Base-by-base conservation (phyloP, 768 basidiomycete genomes). In the Paxillus ammoniavirescens region DNA sequence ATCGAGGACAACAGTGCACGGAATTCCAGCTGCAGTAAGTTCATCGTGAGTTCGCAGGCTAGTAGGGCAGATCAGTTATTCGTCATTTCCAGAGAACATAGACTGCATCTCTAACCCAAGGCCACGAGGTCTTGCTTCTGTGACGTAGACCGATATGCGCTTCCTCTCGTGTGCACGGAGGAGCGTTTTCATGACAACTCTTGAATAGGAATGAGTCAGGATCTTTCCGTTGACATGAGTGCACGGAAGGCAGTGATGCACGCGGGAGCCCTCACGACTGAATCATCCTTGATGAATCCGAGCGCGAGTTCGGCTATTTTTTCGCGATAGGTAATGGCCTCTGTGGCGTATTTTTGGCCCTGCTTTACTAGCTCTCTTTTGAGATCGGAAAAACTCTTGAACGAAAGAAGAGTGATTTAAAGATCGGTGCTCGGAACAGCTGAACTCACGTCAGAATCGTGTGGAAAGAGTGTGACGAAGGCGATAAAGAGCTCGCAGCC, bases 111-210 rank as follows among this genome's bases (percentile, higher is more conserved):
- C 84, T 64, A 68, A 92, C 93, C 94, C 92, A 61, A 89, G 79
- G 64, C 89, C 91, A 67, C 82, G 83, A 69, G 96, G 94, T 58
- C 92, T 82, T 33, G 92, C 91, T 83, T 98, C 93, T 61, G 96
- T 98, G 54, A 99, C 96, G 70, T 93, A 98, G 37, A 99, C 96
- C 64, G 91, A 93, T 71, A 98, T 92, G 52, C 95, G 82, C 75
- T 98, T 98, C 68, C 82, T 84, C 65, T 87, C 79, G 69, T 96
- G 93, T 15, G 97, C 95, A 53, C 88, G 82, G 43, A 98, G 79
- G 49, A 99, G 80, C 35, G 95, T 89, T 72, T 93, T 86, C 76
- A 95, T 87, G 51, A 99, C 96, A 42, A 98, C 94, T 63, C 97
- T 81, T 23, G 94, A 98, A 75, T 95, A 95, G 33, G 93, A 93